These are phyloP conservation scores for Naganishia randhawae DNA, from an alignment of 768 basidiomycete genomes.

Conservation along the genomic window DNA sequence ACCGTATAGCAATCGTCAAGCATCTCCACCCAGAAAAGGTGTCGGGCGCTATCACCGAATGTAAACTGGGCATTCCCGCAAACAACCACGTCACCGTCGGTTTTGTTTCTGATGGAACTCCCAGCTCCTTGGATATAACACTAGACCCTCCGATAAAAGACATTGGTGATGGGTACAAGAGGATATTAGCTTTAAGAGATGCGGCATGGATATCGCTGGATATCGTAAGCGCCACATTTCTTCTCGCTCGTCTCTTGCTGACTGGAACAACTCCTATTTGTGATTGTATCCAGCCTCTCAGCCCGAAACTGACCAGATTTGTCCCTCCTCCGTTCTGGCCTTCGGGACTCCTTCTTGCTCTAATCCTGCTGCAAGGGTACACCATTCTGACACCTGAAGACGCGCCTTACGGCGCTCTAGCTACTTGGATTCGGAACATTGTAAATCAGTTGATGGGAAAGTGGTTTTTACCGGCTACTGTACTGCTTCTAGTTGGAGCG, in stretches of 20 bases:
- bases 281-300: background rate
- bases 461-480: conserved; percentile 15
- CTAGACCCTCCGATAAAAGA: conserved; percentile 17
- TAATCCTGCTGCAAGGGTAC: conserved; percentile 12
- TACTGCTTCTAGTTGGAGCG: conserved; percentile 21
- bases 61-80: background rate
- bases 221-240: background rate
- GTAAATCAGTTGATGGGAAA: conserved; percentile 11
- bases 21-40: conserved; percentile 9
- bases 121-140: background rate
- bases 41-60: background rate
- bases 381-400: background rate
- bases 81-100: conserved; percentile 3
- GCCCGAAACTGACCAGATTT: background rate
- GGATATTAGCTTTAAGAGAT: background rate
- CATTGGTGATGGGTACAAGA: conserved; percentile 18
- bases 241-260: too few relatives aligned
- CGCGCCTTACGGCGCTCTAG: background rate
- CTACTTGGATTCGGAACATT: background rate
- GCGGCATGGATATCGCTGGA: conserved; percentile 7
- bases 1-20: conserved; percentile 8
- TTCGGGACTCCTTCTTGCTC: background rate
- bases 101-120: background rate
- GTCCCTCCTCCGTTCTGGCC: conserved; percentile 1
- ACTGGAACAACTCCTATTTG: background rate